Evolutionary conservation across 1,284 basidiomycete species (phyloP).

Genomic region (Rhodotorula mucilaginosa): DNA sequence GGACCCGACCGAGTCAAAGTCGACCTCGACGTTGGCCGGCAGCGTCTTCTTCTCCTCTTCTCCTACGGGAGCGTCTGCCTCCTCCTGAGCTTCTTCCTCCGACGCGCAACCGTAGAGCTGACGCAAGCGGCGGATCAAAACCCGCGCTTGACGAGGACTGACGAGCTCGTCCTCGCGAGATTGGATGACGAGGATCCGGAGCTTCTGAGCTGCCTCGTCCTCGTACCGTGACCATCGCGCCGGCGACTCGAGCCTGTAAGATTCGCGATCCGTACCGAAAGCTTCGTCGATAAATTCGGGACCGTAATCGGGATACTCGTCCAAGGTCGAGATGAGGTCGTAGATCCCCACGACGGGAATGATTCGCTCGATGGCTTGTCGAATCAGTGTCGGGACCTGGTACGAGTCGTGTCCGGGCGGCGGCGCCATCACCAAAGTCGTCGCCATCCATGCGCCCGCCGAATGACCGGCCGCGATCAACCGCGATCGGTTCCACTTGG

Average conservation of each 20-base stretch:
- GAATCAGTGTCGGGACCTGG: slow-evolving; percentile 7
- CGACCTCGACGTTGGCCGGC: slow-evolving; percentile 8
- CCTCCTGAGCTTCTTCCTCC: neutral
- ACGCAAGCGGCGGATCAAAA: slow-evolving; percentile 14
- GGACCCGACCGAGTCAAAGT: slow-evolving; percentile 7
- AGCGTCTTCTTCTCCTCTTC: slow-evolving; percentile 2
- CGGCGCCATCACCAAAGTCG: slow-evolving; percentile 14
- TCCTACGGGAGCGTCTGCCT: neutral
- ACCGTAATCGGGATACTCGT: slow-evolving; percentile 30
- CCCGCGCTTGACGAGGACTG: slow-evolving; percentile 22
- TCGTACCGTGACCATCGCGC: slow-evolving; percentile 20
- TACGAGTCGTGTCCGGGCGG: slow-evolving; percentile 5
- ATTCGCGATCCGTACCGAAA: slow-evolving; percentile 17
- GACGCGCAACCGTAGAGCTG: neutral
- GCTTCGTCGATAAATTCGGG: slow-evolving; percentile 29
- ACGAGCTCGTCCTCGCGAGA: slow-evolving; percentile 27
- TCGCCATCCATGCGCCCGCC: slow-evolving; percentile 32
- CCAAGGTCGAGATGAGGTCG: slow-evolving; percentile 23
- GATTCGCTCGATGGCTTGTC: slow-evolving; percentile 17
- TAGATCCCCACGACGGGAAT: slow-evolving; percentile 32
- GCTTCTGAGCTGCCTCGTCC: neutral
- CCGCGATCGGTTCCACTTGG: slow-evolving; percentile 21
- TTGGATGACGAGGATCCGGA: slow-evolving; percentile 19
- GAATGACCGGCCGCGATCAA: slow-evolving; percentile 30
- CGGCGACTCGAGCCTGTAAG: slow-evolving; percentile 28